phyloP scores from a whole-genome alignment of 2,329 filamentous ascomycete species.

The Pyrenophora graminea region DNA sequence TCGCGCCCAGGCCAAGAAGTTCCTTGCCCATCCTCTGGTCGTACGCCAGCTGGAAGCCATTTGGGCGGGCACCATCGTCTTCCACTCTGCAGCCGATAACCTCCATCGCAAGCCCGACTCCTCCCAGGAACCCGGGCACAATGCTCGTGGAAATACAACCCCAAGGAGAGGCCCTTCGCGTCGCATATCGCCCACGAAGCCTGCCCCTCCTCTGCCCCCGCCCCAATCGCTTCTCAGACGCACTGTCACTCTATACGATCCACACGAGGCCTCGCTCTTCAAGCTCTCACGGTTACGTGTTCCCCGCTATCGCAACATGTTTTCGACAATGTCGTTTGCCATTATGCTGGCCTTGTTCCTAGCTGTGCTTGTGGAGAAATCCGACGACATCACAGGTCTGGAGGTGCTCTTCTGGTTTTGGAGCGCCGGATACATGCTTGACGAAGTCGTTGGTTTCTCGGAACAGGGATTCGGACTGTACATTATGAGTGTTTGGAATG shows the following conservation, averaged over 20 bases:
- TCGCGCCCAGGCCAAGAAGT: constrained; percentile 87
- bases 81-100: constrained; percentile 85
- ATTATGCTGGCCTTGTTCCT: constrained; percentile 84
- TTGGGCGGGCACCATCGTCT: constrained; percentile 94
- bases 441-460: constrained; percentile 93
- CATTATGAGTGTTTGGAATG: constrained; percentile 97
- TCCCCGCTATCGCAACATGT: constrained; percentile 85
- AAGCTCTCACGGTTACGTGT: constrained; percentile 90
- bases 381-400: constrained; percentile 77
- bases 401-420: constrained; percentile 97
- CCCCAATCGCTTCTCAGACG: constrained; percentile 59
- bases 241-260: constrained; percentile 86
- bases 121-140: constrained; percentile 27
- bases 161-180: constrained; percentile 39
- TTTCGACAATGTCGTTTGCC: constrained; percentile 85
- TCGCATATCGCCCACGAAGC: constrained; percentile 31
- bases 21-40: constrained; percentile 87
- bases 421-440: constrained; percentile 95
- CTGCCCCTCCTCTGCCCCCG: constrained; percentile 27
- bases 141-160: constrained; percentile 30
- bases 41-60: constrained; percentile 96
- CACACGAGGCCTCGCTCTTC: constrained; percentile 84
- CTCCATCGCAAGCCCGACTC: constrained; percentile 68
- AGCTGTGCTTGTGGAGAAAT: constrained; percentile 76
- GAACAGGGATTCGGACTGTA: constrained; percentile 96